These are phyloP conservation scores for Cicer arietinum DNA, from an alignment of 306 rosid species.

Conservation along the genomic window DNA sequence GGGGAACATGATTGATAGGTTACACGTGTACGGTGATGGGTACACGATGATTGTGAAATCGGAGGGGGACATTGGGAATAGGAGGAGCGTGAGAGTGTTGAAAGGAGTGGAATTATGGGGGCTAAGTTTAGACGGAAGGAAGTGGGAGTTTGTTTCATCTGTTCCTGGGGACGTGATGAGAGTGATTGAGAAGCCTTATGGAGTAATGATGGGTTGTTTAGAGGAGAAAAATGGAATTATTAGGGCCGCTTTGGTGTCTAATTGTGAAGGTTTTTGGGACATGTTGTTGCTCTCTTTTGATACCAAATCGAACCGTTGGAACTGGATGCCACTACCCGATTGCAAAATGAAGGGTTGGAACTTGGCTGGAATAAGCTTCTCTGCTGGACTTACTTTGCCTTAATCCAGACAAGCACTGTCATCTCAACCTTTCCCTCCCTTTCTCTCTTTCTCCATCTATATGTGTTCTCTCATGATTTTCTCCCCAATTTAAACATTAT, in stretches of 20 bases:
- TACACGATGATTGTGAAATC: slow-evolving; percentile 66
- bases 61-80: slow-evolving; percentile 34
- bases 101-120: slow-evolving; percentile 69
- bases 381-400: slow-evolving; percentile 58
- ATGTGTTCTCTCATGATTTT: too few species aligned
- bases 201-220: slow-evolving; percentile 74
- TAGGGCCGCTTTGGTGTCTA: slow-evolving; percentile 57
- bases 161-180: slow-evolving; percentile 43
- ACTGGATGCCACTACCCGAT: slow-evolving; percentile 59
- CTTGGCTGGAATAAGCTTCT: slow-evolving; percentile 70
- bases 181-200: slow-evolving; percentile 55
- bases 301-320: slow-evolving; percentile 46
- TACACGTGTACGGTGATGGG: slow-evolving; percentile 75
- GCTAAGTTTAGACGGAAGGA: slow-evolving; percentile 43
- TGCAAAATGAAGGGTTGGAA: slow-evolving; percentile 69
- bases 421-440: too few species aligned
- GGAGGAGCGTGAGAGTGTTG: slow-evolving; percentile 38
- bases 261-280: slow-evolving; percentile 65
- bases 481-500: too few species aligned
- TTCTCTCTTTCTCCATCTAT: too few species aligned
- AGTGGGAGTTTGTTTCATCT: slow-evolving; percentile 55
- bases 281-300: slow-evolving; percentile 58
- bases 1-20: slow-evolving; percentile 56
- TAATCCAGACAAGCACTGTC: slow-evolving; percentile 17
- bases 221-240: slow-evolving; percentile 56